phyloP scores from a whole-genome alignment of 177 flowering plant species.

The Telopea speciosissima region DNA sequence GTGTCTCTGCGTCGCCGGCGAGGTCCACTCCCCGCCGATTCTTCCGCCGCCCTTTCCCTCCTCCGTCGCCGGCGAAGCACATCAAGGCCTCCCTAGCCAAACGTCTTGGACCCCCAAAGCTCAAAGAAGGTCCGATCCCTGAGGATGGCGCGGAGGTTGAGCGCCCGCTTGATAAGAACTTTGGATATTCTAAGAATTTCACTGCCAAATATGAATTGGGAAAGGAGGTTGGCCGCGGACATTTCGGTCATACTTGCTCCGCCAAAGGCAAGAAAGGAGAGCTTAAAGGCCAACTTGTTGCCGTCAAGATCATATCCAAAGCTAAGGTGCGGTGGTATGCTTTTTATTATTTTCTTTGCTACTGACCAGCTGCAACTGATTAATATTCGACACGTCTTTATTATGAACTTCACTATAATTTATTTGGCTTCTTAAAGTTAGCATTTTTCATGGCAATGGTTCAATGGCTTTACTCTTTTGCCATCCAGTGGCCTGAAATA shows the following conservation, averaged over 20 bases:
- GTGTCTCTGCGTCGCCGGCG: slow-evolving; percentile 81
- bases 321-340: slow-evolving; percentile 53
- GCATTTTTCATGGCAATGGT: not conserved
- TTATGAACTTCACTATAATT: too few species aligned
- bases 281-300: slow-evolving; percentile 65
- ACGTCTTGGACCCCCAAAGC: slow-evolving; percentile 55
- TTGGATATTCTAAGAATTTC: slow-evolving; percentile 79
- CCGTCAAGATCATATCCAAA: slow-evolving; percentile 91
- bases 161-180: slow-evolving; percentile 77
- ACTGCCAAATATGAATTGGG: slow-evolving; percentile 87
- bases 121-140: slow-evolving; percentile 75
- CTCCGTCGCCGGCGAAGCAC: slow-evolving; percentile 98
- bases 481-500: not conserved
- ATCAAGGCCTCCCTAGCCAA: slow-evolving; percentile 72
- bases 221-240: slow-evolving; percentile 93
- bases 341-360: not conserved
- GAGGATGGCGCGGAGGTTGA: slow-evolving; percentile 52
- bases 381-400: too few species aligned
- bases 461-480: not conserved
- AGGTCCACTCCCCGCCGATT: slow-evolving; percentile 76
- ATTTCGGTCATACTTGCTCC: slow-evolving; percentile 95
- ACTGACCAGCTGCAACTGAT: not conserved
- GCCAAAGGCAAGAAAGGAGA: slow-evolving; percentile 79
- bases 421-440: not conserved
- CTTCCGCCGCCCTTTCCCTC: slow-evolving; percentile 77